Evolutionary conservation across 2,329 filamentous ascomycete species (phyloP), one percentile per base, ranked within the genome.

Genomic region (Aspergillus thermomutatus): DNA sequence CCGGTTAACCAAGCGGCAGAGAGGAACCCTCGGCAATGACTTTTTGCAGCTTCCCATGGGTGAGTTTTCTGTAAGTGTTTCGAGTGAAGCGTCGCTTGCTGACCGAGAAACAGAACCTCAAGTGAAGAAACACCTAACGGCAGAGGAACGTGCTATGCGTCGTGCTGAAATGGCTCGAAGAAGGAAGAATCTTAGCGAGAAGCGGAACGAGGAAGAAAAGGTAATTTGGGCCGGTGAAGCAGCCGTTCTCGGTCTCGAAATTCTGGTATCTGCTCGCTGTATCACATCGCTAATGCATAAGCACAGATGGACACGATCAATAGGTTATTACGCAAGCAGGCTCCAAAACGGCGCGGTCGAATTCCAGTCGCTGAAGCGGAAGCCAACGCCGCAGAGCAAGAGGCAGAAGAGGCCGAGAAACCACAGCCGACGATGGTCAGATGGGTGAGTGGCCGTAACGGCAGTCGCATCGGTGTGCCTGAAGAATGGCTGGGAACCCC

Each of bases 161-260:
- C 80, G 88, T 54, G 85, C 86, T 7, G 88, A 91, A 70, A 90
- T 90, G 87, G 88, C 88, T 8, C 78, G 88, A 55, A 81, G 88
- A 53, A 79, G 88, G 58, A 90, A 90, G 75, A 90, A 90, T 61
- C 77, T 90, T 31, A 88, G 85, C 56, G 88, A 90, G 74, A 89
- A 90, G 76, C 82, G 87, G n/a, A 88, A 89, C 54, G 87, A 90
- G 66, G 88, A 91, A 75, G 88, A 90, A 72, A 91, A 90, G 81
- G 87, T 87, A 68, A 28, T 84, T 84, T 54, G 21, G 19, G 26
- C 1, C 17, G 49, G 34, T 21, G 31, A 34, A 34, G 31, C 31
- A 34, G 14, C 25, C 11, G 23, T 19, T 51, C 40, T 17, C 2
- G 23, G 21, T 40, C 5, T n/a, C 27, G 17, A 3, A 27, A 23